phyloP scores from a whole-genome alignment of 2,329 filamentous ascomycete species.

The Alternaria triticimaculans region DNA sequence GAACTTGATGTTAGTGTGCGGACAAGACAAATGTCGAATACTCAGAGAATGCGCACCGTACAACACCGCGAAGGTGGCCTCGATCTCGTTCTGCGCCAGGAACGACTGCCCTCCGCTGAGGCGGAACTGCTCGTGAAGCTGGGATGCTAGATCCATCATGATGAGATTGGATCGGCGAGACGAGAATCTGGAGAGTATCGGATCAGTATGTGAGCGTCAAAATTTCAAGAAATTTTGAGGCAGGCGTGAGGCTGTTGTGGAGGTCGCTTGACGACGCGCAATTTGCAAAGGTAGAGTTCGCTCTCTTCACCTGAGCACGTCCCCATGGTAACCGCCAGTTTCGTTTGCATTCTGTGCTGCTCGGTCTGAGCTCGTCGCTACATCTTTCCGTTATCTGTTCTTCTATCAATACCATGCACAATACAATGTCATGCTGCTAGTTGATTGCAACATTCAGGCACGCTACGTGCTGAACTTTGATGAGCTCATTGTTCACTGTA shows the following conservation, averaged over 20 bases:
- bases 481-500: background rate
- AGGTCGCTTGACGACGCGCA: background rate
- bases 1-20: background rate
- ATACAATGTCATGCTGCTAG: background rate
- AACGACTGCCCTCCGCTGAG: background rate
- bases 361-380: background rate
- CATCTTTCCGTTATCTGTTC: rapidly evolving
- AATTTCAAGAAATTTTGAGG: background rate
- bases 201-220: background rate
- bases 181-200: background rate
- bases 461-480: background rate
- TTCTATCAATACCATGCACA: background rate
- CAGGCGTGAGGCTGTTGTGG: background rate
- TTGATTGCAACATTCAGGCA: background rate
- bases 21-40: background rate
- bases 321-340: background rate
- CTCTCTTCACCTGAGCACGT: background rate
- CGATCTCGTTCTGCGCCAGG: background rate
- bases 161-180: background rate
- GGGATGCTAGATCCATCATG: background rate
- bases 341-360: background rate
- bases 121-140: background rate
- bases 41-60: background rate
- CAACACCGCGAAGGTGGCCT: background rate
- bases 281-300: background rate